Evolutionary conservation across 495 filamentous ascomycete genomes (phyloP).

Genomic region (Hyaloscypha finlandica): DNA sequence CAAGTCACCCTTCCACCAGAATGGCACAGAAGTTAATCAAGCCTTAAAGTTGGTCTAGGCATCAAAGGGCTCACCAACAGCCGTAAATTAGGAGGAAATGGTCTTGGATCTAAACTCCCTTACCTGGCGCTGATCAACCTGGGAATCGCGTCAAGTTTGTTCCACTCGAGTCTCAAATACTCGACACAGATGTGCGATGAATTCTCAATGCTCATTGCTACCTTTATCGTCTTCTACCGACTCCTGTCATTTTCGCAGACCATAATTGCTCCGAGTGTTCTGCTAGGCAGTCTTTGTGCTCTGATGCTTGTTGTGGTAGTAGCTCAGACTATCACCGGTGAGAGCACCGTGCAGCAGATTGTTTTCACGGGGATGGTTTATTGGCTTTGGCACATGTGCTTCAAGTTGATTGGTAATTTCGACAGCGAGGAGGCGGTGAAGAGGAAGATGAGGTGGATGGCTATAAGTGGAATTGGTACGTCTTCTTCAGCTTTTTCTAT

Average conservation of each 20-base stretch:
- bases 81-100: background rate
- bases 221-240: conserved; percentile 15
- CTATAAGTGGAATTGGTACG: conserved; percentile 12
- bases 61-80: conserved; percentile 8
- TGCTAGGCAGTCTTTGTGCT: background rate
- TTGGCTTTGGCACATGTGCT: conserved; percentile 19
- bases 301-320: background rate
- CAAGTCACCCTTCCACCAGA: background rate
- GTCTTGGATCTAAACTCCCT: background rate
- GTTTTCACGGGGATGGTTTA: conserved; percentile 16
- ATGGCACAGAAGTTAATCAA: background rate
- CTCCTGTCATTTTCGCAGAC: conserved; percentile 14
- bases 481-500: background rate
- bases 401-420: conserved; percentile 7
- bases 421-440: background rate
- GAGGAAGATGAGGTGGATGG: conserved; percentile 15
- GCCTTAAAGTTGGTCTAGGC: conserved; percentile 8
- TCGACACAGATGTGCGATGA: conserved; percentile 16
- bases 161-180: conserved; percentile 18
- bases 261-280: background rate
- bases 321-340: background rate
- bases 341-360: conserved; percentile 15
- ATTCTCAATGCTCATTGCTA: conserved; percentile 17
- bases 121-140: conserved; percentile 14
- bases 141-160: conserved; percentile 8